Percentiles rank a stretch among this genome's conserved stretches.
Conservation (phyloP, 176 grass and related monocot genomes). For the sorghum (Sorghum bicolor) region DNA sequence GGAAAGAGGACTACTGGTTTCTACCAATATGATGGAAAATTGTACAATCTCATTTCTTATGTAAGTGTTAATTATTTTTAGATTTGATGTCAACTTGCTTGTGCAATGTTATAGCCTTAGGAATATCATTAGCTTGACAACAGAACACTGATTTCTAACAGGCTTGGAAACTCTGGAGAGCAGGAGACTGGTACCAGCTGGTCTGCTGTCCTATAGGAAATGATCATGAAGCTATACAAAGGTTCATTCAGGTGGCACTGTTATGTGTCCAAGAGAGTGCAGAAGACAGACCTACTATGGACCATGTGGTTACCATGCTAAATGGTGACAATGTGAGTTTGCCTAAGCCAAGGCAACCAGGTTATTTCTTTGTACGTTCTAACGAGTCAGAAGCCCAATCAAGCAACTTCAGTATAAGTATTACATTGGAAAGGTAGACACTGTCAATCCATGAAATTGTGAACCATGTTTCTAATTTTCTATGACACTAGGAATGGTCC, state of each 20-base stretch:
- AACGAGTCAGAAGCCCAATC: not conserved
- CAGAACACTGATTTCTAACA: not conserved
- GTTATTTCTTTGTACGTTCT: conserved; percentile 27
- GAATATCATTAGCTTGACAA: conserved; percentile 2
- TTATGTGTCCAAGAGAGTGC: conserved; percentile 50
- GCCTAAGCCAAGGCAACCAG: conserved; percentile 37
- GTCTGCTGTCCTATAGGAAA: conserved; percentile 4
- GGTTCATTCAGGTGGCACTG: conserved; percentile 41
- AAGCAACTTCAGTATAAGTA: not conserved
- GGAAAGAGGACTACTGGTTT: conserved; percentile 37
- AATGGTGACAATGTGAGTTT: conserved; percentile 21
- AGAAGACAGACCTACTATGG: conserved; percentile 43
- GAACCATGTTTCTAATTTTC: not conserved
- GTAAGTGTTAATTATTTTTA: conserved; percentile 27
- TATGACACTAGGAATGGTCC: not conserved
- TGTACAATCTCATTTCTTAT: conserved; percentile 42
- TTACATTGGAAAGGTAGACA: conserved; percentile 20
- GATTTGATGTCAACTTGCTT: not conserved
- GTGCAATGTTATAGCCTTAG: not conserved
- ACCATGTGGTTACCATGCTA: conserved; percentile 36
- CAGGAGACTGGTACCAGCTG: conserved; percentile 27
- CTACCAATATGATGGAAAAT: conserved; percentile 29
- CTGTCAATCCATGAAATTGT: not conserved
- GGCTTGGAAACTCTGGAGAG: conserved; percentile 44
- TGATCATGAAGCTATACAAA: conserved; percentile 27